A percentile compares a stretch with the other conserved stretches of the same genome.
Evolutionary conservation across 306 rosid species (phyloP).

Genomic region (Corylus avellana): DNA sequence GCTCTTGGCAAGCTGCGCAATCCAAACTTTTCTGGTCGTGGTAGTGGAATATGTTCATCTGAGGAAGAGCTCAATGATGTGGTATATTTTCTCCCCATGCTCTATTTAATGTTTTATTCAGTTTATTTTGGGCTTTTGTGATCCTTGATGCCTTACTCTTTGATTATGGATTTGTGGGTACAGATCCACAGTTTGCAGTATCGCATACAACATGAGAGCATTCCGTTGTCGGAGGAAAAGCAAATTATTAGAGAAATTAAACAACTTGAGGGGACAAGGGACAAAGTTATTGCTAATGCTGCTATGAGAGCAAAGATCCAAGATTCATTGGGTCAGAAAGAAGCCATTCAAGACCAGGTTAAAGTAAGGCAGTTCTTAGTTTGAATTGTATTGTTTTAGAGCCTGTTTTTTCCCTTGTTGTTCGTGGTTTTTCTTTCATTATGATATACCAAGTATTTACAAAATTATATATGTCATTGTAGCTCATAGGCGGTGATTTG

Average conservation of each 20-base stretch:
- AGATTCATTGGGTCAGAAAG: conserved; percentile 77
- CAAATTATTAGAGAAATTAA: conserved; percentile 85
- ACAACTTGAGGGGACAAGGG: conserved; percentile 94
- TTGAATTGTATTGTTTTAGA: conserved; percentile 17
- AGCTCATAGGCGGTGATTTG: conserved; percentile 88
- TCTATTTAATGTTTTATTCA: conserved; percentile 23
- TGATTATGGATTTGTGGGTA: conserved; percentile 35
- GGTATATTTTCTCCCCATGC: conserved; percentile 37
- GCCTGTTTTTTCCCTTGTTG: conserved; percentile 2
- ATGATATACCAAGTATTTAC: neutral
- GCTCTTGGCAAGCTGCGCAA: conserved; percentile 89
- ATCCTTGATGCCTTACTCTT: neutral
- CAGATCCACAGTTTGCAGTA: conserved; percentile 81
- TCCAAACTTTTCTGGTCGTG: conserved; percentile 60
- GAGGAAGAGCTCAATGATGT: conserved; percentile 81
- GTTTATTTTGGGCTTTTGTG: conserved; percentile 15
- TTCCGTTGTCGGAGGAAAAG: conserved; percentile 86
- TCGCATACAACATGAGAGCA: conserved; percentile 96
- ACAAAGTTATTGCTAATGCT: conserved; percentile 78
- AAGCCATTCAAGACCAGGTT: conserved; percentile 79
- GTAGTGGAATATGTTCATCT: conserved; percentile 76
- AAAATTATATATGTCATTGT: conserved; percentile 29
- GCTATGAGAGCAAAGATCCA: conserved; percentile 83
- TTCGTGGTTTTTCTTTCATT: neutral
- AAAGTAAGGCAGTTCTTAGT: conserved; percentile 54